Conservation (phyloP, 805 yeast species). For the Saccharomycopsis lassenensis region DNA sequence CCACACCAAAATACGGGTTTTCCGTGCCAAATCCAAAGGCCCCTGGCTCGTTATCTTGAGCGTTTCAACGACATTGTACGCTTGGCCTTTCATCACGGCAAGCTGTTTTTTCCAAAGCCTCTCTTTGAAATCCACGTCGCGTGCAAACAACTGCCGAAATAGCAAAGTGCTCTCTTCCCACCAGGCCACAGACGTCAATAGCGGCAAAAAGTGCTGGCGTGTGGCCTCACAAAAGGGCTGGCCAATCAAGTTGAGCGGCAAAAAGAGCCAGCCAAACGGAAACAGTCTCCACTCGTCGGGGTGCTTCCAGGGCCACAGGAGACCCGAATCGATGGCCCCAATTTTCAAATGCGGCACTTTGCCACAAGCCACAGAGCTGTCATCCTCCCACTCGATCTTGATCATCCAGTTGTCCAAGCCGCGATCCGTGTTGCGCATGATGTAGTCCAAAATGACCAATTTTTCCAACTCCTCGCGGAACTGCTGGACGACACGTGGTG, state of each 20-base stretch:
- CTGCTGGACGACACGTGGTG: conserved; percentile 33
- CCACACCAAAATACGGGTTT: conserved; percentile 44
- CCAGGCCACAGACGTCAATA: conserved; percentile 53
- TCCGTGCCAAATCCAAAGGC: conserved; percentile 53
- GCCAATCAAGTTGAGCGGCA: conserved; percentile 53
- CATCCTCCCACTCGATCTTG: conserved; percentile 33
- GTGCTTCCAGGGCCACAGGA: conserved; percentile 72
- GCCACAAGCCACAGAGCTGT: too few species aligned
- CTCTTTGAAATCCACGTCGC: conserved; percentile 52
- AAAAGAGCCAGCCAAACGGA: conserved; percentile 68
- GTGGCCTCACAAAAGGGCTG: conserved; percentile 53
- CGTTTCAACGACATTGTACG: conserved; percentile 63
- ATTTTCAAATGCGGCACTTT: conserved; percentile 35
- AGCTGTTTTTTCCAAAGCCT: conserved; percentile 59
- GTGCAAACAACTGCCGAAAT: conserved; percentile 37
- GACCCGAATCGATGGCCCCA: conserved; percentile 69
- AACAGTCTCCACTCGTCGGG: conserved; percentile 76
- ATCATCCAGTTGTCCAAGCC: conserved; percentile 77
- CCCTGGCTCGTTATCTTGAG: conserved; percentile 47
- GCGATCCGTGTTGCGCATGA: conserved; percentile 66
- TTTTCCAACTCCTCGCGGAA: conserved; percentile 57
- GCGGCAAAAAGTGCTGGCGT: conserved; percentile 43
- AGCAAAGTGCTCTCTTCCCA: conserved; percentile 51
- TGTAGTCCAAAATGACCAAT: conserved; percentile 57
- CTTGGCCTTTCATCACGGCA: conserved; percentile 68